Percentiles rank a stretch among this genome's conserved stretches.
These are phyloP conservation scores for Lecanoromycetidae sp. DNA, from an alignment of 2,329 filamentous ascomycete species.

Conservation along the genomic window DNA sequence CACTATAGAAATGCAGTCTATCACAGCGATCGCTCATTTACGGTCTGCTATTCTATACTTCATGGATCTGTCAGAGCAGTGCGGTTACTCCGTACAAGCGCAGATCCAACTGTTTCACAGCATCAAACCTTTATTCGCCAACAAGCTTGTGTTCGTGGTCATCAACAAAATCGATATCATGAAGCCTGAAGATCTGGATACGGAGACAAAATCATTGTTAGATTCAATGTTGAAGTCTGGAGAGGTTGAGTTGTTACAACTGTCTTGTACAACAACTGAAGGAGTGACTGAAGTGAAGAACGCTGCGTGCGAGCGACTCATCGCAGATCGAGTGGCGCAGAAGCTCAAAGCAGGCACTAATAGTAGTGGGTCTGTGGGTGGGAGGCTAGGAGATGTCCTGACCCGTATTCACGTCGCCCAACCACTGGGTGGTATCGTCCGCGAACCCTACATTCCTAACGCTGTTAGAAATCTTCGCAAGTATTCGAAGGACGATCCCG, in stretches of 20 bases:
- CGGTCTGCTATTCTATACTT: conserved; percentile 93
- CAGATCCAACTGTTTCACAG: conserved; percentile 93
- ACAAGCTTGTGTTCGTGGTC: conserved; percentile 93
- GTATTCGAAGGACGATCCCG: conserved; percentile 82
- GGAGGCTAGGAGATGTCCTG: conserved; percentile 79
- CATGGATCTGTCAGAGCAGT: conserved; percentile 95
- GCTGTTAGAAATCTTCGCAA: conserved; percentile 69
- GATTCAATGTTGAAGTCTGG: conserved; percentile 70
- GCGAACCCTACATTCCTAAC: conserved; percentile 81
- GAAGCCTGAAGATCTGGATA: conserved; percentile 73
- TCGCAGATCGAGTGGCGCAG: conserved; percentile 85
- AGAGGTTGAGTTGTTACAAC: conserved; percentile 83
- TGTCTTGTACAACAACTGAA: conserved; percentile 90
- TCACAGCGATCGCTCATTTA: conserved; percentile 94
- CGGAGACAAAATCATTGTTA: conserved; percentile 64
- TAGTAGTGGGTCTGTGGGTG: conserved; percentile 61
- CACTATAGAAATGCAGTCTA: conserved; percentile 98
- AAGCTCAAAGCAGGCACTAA: conserved; percentile 87
- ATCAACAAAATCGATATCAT: conserved; percentile 97
- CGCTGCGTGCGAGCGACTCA: conserved; percentile 78
- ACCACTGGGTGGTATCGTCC: conserved; percentile 66
- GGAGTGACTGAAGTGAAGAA: conserved; percentile 94
- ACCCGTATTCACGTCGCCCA: conserved; percentile 94
- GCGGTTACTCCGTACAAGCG: conserved; percentile 81
- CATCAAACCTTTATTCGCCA: conserved; percentile 92